phyloP scores from a whole-genome alignment of 2,329 filamentous ascomycete species.

The Furcasterigmium sp. region DNA sequence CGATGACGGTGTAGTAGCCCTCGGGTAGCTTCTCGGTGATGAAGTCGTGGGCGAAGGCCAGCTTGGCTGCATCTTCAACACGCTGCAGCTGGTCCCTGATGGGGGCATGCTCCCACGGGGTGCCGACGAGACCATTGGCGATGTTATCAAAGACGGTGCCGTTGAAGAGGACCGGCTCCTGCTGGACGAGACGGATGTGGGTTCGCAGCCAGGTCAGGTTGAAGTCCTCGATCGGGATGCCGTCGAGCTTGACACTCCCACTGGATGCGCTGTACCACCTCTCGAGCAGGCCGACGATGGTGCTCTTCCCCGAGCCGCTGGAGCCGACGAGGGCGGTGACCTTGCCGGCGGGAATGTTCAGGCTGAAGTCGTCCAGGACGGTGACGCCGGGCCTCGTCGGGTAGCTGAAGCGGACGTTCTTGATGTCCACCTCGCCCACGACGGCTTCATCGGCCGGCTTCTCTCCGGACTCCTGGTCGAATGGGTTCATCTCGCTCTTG shows the following conservation, averaged over 20 bases:
- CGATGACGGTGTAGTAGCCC: slow-evolving; percentile 16
- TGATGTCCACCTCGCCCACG: slow-evolving; percentile 18
- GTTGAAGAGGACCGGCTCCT: slow-evolving; percentile 19
- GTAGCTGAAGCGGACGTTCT: slow-evolving; percentile 26
- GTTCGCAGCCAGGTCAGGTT: slow-evolving; percentile 48
- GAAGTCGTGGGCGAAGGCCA: slow-evolving; percentile 17
- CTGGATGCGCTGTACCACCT: slow-evolving; percentile 47
- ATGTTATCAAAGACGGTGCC: slow-evolving; percentile 17
- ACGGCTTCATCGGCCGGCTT: neutral
- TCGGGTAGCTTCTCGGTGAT: slow-evolving; percentile 17
- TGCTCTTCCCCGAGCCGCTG: slow-evolving; percentile 55
- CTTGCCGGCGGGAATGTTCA: slow-evolving; percentile 30
- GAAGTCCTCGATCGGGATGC: slow-evolving; percentile 31
- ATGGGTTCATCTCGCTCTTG: slow-evolving; percentile 16
- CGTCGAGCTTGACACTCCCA: slow-evolving; percentile 41
- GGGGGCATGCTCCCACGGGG: slow-evolving; percentile 3
- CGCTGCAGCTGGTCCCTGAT: slow-evolving; percentile 4
- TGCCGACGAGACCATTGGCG: slow-evolving; percentile 13
- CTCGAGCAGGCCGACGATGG: slow-evolving; percentile 50
- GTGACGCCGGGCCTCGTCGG: slow-evolving; percentile 25
- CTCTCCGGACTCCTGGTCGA: slow-evolving; percentile 9
- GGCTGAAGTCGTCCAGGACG: slow-evolving; percentile 25
- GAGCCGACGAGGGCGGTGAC: slow-evolving; percentile 33
- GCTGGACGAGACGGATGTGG: slow-evolving; percentile 46
- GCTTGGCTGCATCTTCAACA: slow-evolving; percentile 13